Conservation (phyloP, 805 yeast species). For the Starmera dryadoides region DNA sequence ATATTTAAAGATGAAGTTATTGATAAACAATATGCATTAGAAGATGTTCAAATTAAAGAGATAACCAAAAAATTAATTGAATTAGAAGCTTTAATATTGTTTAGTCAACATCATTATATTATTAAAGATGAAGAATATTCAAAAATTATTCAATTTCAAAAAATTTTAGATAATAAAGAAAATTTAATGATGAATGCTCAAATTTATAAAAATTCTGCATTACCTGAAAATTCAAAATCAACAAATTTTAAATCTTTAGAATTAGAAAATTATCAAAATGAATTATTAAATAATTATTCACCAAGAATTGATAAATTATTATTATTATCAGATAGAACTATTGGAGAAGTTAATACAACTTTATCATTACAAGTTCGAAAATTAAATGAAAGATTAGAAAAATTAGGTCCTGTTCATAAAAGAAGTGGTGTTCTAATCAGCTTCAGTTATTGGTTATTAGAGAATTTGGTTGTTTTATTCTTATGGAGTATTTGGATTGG, state of each 20-base stretch:
- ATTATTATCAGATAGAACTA: constrained; percentile 57
- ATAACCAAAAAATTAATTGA: neutral
- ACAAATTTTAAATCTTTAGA: constrained; percentile 15
- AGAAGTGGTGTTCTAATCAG: constrained; percentile 28
- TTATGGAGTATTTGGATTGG: constrained; percentile 52
- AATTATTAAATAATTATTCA: constrained; percentile 24
- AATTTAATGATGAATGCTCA: neutral
- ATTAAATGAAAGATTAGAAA: constrained; percentile 41
- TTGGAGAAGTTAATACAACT: constrained; percentile 70
- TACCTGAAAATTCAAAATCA: constrained; percentile 6
- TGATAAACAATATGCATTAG: neutral
- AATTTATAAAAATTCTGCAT: neutral
- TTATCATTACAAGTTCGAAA: constrained; percentile 53
- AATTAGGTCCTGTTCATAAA: constrained; percentile 25
- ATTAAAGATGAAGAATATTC: constrained; percentile 2
- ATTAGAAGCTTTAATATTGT: neutral
- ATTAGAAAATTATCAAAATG: constrained; percentile 11
- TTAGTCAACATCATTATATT: neutral
- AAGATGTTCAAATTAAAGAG: neutral
- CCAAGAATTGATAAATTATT: constrained; percentile 52
- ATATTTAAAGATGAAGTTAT: neutral
- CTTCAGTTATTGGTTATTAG: constrained; percentile 37
- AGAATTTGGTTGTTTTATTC: constrained; percentile 42
- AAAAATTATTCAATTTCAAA: neutral
- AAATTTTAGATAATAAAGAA: constrained; percentile 4